These are phyloP conservation scores for Chimonanthus praecox DNA, from an alignment of 164 flowering plant species.

Conservation along the genomic window DNA sequence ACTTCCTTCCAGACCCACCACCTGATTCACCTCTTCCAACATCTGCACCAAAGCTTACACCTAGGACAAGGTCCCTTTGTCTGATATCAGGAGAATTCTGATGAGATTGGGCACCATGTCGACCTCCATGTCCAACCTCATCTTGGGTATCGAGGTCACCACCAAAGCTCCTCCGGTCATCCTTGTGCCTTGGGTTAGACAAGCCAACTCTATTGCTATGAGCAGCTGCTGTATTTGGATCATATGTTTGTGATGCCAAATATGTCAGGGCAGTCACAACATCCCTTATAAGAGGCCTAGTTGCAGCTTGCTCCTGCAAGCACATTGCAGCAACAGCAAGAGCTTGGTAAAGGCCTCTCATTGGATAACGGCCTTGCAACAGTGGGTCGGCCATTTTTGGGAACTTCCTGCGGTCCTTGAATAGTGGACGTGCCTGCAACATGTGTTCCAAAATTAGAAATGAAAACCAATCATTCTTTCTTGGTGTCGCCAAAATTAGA, in stretches of 20 bases:
- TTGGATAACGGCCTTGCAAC: conserved; percentile 78
- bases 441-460: neutral
- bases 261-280: conserved; percentile 85
- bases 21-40: conserved; percentile 45
- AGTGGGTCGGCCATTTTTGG: conserved; percentile 86
- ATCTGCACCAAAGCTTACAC: conserved; percentile 12
- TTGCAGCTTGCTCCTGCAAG: conserved; percentile 86
- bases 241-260: conserved; percentile 74
- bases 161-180: conserved; percentile 35
- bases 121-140: conserved; percentile 28
- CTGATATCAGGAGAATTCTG: conserved; percentile 26
- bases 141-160: conserved; percentile 48
- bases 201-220: conserved; percentile 43
- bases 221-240: conserved; percentile 46
- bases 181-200: conserved; percentile 47
- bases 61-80: neutral
- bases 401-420: conserved; percentile 80
- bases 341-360: conserved; percentile 86
- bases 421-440: conserved; percentile 80
- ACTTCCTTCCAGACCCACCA: conserved; percentile 68
- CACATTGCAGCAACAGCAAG: conserved; percentile 95
- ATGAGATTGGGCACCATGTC: conserved; percentile 50
- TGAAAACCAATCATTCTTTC: neutral
- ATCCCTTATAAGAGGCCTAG: conserved; percentile 83
- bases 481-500: neutral